These are phyloP conservation scores for Geotrichum aggregatum DNA, from an alignment of 1,139 yeast genomes.

Conservation along the genomic window DNA sequence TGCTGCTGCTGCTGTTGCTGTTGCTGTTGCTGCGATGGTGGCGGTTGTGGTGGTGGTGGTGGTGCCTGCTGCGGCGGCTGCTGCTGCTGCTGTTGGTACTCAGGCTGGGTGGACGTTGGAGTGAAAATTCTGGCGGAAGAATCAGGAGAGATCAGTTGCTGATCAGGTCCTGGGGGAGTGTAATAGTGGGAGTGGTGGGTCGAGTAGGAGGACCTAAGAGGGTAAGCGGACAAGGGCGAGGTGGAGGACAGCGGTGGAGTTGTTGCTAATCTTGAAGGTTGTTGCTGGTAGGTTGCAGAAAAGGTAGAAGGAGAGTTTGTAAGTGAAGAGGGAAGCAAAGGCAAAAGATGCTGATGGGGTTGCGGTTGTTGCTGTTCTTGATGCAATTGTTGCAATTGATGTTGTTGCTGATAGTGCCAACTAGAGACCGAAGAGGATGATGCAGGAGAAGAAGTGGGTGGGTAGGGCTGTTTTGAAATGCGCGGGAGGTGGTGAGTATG, in stretches of 20 bases:
- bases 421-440: not conserved
- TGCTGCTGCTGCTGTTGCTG: conserved; percentile 3
- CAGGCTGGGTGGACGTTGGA: conserved; percentile 6
- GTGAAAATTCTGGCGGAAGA: conserved; percentile 9
- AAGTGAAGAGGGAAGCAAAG: not conserved
- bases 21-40: conserved; percentile 18
- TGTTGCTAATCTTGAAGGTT: conserved; percentile 7
- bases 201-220: conserved; percentile 1
- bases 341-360: not conserved
- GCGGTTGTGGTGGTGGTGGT: conserved; percentile 7
- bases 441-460: not conserved
- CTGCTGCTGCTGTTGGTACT: conserved; percentile 1
- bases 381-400: not conserved
- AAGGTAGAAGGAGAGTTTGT: conserved; percentile 9
- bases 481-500: not conserved
- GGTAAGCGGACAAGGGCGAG: conserved; percentile 15
- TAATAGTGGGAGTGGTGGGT: conserved; percentile 5
- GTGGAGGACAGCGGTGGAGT: conserved; percentile 14
- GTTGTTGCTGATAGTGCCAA: conserved; percentile 7
- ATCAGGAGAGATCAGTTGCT: conserved; percentile 12
- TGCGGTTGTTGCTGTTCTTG: conserved; percentile 17
- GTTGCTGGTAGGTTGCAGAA: conserved; percentile 12
- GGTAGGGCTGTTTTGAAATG: no score
- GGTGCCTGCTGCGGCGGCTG: conserved; percentile 2
- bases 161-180: conserved; percentile 5